Percentiles rank a stretch among this genome's conserved stretches.
Evolutionary conservation across 176 grass and related monocot species (phyloP).

Genomic region (Cocos nucifera): DNA sequence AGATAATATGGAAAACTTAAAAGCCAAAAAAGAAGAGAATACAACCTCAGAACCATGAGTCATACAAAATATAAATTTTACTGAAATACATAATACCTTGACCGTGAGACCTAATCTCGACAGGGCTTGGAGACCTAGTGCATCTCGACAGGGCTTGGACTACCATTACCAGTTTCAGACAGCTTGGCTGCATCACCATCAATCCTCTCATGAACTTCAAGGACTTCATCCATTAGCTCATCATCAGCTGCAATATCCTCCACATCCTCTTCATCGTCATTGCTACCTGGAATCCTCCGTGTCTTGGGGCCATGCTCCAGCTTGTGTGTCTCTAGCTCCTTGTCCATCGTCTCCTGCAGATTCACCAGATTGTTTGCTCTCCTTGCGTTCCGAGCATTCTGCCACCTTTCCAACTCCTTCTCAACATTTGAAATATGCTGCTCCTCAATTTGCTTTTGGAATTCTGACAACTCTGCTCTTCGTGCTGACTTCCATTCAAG

Average conservation of each 20-base stretch:
- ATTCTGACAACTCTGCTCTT: slow-evolving; percentile 65
- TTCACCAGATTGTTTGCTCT: slow-evolving; percentile 37
- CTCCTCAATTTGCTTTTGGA: slow-evolving; percentile 72
- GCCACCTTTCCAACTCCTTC: slow-evolving; percentile 68
- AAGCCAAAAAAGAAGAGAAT: no score
- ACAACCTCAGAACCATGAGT: no score
- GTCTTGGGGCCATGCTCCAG: slow-evolving; percentile 85
- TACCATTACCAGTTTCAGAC: slow-evolving; percentile 29
- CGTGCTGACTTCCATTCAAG: slow-evolving; percentile 69
- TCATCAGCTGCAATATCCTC: slow-evolving; percentile 77
- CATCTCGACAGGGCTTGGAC: slow-evolving; percentile 8
- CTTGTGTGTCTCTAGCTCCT: slow-evolving; percentile 82
- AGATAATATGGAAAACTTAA: no score
- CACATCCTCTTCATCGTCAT: slow-evolving; percentile 67
- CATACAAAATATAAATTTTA: no score
- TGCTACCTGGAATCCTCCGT: slow-evolving; percentile 45
- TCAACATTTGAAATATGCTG: slow-evolving; percentile 76
- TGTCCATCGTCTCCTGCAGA: slow-evolving; percentile 86
- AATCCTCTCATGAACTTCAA: slow-evolving; percentile 44
- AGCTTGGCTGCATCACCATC: slow-evolving; percentile 40
- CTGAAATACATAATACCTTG: no score
- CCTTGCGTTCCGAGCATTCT: slow-evolving; percentile 63
- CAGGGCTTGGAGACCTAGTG: no score
- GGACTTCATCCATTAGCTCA: slow-evolving; percentile 84
- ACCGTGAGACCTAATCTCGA: no score